phyloP scores from a whole-genome alignment of 208 protist species.

The Trypanosoma melophagium region DNA sequence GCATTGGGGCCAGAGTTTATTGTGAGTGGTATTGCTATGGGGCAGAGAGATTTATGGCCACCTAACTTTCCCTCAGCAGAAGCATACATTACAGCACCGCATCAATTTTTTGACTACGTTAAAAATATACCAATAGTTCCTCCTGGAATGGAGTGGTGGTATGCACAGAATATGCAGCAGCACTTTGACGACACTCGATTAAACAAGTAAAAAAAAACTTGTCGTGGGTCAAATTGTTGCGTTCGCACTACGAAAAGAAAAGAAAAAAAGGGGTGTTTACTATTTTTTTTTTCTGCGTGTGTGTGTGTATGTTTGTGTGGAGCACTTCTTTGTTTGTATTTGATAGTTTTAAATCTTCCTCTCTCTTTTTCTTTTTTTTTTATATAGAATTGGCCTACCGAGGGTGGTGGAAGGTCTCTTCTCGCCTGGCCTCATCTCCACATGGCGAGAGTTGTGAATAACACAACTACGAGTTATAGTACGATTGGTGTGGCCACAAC shows the following conservation, averaged over 20 bases:
- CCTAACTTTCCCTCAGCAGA: conserved; percentile 86
- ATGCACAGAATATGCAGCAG: conserved; percentile 46
- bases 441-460: neutral
- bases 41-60: conserved; percentile 81
- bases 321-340: too few species aligned
- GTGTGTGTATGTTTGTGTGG: too few species aligned
- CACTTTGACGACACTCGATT: conserved; percentile 60
- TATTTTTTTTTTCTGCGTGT: too few species aligned
- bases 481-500: conserved; percentile 51
- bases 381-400: neutral
- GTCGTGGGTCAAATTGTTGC: neutral
- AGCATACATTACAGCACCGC: conserved; percentile 66
- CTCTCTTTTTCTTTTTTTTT: conserved; percentile 11
- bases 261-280: conserved; percentile 11
- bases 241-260: neutral
- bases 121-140: conserved; percentile 72
- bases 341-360: too few species aligned
- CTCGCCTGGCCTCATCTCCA: conserved; percentile 16
- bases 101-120: conserved; percentile 89
- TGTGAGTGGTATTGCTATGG: conserved; percentile 67
- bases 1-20: conserved; percentile 81
- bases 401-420: neutral
- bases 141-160: conserved; percentile 81
- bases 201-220: conserved; percentile 11
- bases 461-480: neutral